Percentiles rank a stretch among this genome's conserved stretches.
Evolutionary conservation across 1,139 yeast species (phyloP).

Genomic region (Geotrichum phurueaensis): DNA sequence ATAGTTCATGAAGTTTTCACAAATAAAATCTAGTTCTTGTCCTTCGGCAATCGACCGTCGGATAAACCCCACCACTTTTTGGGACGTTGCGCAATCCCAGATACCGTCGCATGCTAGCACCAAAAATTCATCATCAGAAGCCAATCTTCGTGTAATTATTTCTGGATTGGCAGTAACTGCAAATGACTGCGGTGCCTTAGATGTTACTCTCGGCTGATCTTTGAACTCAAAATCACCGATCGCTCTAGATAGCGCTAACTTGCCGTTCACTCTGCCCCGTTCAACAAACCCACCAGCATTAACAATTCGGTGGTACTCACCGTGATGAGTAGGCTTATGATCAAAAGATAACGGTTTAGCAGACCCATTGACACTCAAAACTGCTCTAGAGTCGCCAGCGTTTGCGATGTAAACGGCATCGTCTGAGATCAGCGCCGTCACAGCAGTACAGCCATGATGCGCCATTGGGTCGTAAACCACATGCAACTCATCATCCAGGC

Average conservation of each 20-base stretch:
- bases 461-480: constrained; percentile 60
- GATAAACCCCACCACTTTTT: constrained; percentile 87
- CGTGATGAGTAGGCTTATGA: constrained; percentile 92
- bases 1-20: constrained; percentile 88
- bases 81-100: constrained; percentile 95
- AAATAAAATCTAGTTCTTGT: constrained; percentile 61
- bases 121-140: constrained; percentile 71
- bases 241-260: constrained; percentile 89
- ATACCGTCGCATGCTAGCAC: constrained; percentile 97
- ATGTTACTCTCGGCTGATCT: constrained; percentile 50
- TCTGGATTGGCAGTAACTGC: constrained; percentile 93
- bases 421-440: constrained; percentile 66
- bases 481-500: constrained; percentile 76
- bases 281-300: constrained; percentile 97
- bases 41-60: constrained; percentile 80
- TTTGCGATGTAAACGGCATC: constrained; percentile 54
- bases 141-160: constrained; percentile 63
- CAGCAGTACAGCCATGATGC: constrained; percentile 95
- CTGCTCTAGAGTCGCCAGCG: constrained; percentile 95
- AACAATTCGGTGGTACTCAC: constrained; percentile 84
- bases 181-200: constrained; percentile 70
- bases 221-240: constrained; percentile 96
- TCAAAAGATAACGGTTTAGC: constrained; percentile 92
- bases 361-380: constrained; percentile 73
- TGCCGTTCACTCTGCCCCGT: constrained; percentile 93